These are phyloP conservation scores for Microsporum ferrugineum DNA, from an alignment of 2,329 filamentous ascomycete species.

Conservation along the genomic window DNA sequence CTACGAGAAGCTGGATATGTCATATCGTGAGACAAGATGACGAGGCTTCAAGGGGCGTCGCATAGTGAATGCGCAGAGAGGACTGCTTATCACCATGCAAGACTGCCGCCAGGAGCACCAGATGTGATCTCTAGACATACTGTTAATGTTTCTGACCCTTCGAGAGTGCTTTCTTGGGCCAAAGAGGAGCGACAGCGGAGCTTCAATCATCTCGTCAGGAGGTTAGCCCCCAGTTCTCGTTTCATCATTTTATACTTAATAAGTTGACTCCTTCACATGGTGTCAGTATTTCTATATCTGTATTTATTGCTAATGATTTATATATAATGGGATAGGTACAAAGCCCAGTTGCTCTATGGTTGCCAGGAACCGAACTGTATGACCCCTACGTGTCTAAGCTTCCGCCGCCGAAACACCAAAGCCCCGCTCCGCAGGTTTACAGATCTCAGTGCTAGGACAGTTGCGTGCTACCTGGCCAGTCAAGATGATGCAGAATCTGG, in stretches of 20 bases:
- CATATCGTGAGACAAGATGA: constrained; percentile 25
- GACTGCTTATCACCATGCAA: constrained; percentile 23
- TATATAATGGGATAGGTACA: constrained; percentile 46
- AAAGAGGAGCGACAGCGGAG: constrained; percentile 31
- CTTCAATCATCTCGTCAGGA: constrained; percentile 54
- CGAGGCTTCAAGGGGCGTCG: constrained; percentile 32
- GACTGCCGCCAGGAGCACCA: constrained; percentile 32
- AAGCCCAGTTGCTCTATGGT: constrained; percentile 69
- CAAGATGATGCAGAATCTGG: constrained; percentile 63
- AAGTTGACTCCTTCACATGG: neutral
- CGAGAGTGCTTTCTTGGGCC: constrained; percentile 29
- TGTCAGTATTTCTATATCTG: neutral
- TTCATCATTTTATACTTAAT: neutral
- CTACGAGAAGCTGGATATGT: constrained; percentile 18
- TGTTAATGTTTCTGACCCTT: constrained; percentile 28
- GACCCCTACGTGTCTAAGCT: constrained; percentile 71
- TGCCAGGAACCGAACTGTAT: constrained; percentile 59
- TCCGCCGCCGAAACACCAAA: constrained; percentile 55
- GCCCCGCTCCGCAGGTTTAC: constrained; percentile 68
- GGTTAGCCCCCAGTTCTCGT: constrained; percentile 34
- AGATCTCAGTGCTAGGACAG: constrained; percentile 64
- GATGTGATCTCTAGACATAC: constrained; percentile 31
- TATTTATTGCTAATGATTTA: constrained; percentile 9
- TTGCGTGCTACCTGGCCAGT: constrained; percentile 70
- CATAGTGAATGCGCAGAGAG: constrained; percentile 19